A percentile compares a stretch with the other conserved stretches of the same genome.
These are phyloP conservation scores for Hypoxylon sp. DNA, from an alignment of 2,329 filamentous ascomycete species.

Conservation along the genomic window DNA sequence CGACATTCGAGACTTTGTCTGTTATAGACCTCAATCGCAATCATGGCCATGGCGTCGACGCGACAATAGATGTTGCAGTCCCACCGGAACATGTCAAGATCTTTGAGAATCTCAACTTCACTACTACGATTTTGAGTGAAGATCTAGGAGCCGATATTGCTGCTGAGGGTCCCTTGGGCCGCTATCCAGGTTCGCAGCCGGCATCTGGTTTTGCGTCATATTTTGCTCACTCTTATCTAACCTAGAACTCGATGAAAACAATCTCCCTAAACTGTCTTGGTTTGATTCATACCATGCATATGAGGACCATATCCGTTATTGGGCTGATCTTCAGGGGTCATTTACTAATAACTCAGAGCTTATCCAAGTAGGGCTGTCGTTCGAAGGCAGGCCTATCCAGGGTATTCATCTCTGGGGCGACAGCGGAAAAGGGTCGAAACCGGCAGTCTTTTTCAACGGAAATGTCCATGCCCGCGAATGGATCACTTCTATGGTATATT, in stretches of 20 bases:
- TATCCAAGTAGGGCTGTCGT: constrained; percentile 62
- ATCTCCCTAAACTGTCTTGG: constrained; percentile 60
- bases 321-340: constrained; percentile 61
- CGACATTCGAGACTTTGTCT: constrained; percentile 42
- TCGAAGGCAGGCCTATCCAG: constrained; percentile 68
- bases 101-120: constrained; percentile 51
- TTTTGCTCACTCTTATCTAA: constrained; percentile 18
- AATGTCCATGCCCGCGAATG: constrained; percentile 70
- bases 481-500: constrained; percentile 72
- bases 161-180: constrained; percentile 47
- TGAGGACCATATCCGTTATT: constrained; percentile 65
- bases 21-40: constrained; percentile 50
- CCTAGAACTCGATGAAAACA: constrained; percentile 34
- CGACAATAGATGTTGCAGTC: constrained; percentile 54
- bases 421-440: constrained; percentile 61
- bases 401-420: constrained; percentile 71
- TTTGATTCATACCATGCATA: constrained; percentile 69
- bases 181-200: constrained; percentile 41
- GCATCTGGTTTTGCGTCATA: neutral
- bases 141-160: constrained; percentile 53
- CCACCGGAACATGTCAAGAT: constrained; percentile 50
- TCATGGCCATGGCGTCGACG: constrained; percentile 26
- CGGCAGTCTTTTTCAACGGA: constrained; percentile 66
- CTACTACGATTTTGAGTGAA: constrained; percentile 47
- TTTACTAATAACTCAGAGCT: constrained; percentile 65